Evolutionary conservation across 169 alveolate genomes (phyloP), one percentile per base, ranked within the genome.

Genomic region (Plasmodium ovale): DNA sequence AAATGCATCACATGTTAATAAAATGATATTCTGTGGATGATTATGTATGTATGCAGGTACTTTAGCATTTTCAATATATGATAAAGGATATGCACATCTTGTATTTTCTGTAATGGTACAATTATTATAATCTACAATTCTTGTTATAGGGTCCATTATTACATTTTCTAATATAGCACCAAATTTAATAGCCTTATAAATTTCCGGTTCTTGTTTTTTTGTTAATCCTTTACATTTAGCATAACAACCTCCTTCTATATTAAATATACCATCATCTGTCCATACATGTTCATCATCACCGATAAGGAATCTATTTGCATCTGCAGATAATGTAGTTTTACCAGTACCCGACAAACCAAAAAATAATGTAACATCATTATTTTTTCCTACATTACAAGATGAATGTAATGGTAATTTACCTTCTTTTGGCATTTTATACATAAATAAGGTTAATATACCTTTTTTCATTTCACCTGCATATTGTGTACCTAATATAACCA

Each of bases 241-340:
- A 84, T 98, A 98, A 95, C 99, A 97, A 25, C 99, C 99, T 49
- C 99, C 99, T 94, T 98, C 99, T 71, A 98, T 96, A 97, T 98
- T 98, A 95, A 98, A 98, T 56, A 97, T 96, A 4, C 99, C 99
- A 47, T 89, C 93, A 68, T 96, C 98, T 3, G 98, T 96, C 99
- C 99, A 98, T 64, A 97, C 98, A 87, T 98, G 99, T 93, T 98
- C 99, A 70, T 97, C 99, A 91, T 98, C 99, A 29, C 99, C 99
- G 65, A 98, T 94, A 72, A 98, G 94, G 54, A 69, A 62, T 71
- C 99, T 95, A 14, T 94, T 72, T 16, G 99, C 98, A 87, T 98
- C 99, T 16, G 99, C 99, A 12, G 98, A 95, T 59, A 98, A 93
- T 6, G 99, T 98, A 33, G 99, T 98, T 93, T 98, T 98, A 16